phyloP scores from a whole-genome alignment of 2,329 filamentous ascomycete genomes.

The Blastomyces emzantsi region DNA sequence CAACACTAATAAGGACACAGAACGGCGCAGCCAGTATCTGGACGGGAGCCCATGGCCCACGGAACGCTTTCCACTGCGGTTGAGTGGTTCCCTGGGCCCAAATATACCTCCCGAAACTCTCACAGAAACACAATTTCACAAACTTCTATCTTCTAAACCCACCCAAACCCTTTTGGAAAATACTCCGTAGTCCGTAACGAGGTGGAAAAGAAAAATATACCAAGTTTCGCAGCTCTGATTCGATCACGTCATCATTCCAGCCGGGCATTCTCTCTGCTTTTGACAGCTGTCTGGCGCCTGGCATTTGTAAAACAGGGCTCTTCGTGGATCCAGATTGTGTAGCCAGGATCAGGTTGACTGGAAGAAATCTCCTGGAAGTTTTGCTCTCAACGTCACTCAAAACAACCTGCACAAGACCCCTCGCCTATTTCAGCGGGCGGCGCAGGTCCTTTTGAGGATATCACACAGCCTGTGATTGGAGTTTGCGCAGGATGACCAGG shows the following conservation, averaged over 20 bases:
- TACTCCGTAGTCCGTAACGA: not conserved
- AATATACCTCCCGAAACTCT: slow-evolving; percentile 6
- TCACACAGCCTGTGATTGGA: not conserved
- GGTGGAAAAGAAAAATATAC: not conserved
- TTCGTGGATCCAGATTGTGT: not conserved
- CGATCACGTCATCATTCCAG: not conserved
- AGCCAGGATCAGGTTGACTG: not conserved
- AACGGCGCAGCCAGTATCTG: not conserved
- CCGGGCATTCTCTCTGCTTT: not conserved
- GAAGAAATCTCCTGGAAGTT: not conserved
- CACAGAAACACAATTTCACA: not conserved
- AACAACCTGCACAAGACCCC: not conserved
- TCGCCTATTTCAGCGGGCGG: not conserved
- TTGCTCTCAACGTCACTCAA: not conserved
- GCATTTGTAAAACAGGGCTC: not conserved
- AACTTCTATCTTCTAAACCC: not conserved
- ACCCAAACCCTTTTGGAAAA: not conserved
- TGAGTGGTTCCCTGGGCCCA: not conserved
- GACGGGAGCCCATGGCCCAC: not conserved
- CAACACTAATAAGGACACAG: not conserved
- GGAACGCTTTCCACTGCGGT: not conserved
- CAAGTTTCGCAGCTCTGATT: not conserved
- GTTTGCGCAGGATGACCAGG: not conserved
- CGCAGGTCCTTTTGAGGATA: not conserved
- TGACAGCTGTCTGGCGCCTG: slow-evolving; percentile 3